Conservation (phyloP, 177 flowering plant genomes). For the Vitis hybrid region DNA sequence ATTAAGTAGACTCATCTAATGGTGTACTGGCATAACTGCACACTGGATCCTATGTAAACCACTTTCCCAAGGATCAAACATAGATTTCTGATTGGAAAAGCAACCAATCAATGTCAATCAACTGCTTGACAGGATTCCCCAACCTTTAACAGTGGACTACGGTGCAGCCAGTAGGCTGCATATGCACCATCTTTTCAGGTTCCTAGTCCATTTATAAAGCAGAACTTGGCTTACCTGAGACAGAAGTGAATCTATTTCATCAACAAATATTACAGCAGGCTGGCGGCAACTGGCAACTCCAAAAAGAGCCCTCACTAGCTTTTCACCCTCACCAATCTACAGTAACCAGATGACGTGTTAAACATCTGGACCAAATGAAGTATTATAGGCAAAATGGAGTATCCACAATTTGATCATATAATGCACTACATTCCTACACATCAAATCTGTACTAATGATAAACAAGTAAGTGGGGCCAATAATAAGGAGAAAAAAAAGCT, state of each 20-base stretch:
- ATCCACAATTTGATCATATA: neutral
- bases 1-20: neutral
- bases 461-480: neutral
- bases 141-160: neutral
- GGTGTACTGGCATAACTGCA: neutral
- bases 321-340: constrained; percentile 99
- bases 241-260: constrained; percentile 97
- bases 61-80: neutral
- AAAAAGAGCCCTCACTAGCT: constrained; percentile 96
- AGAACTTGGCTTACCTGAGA: constrained; percentile 69
- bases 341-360: constrained; percentile 18
- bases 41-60: neutral
- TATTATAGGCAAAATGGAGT: neutral
- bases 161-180: neutral
- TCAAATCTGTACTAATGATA: neutral
- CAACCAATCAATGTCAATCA: neutral
- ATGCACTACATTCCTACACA: neutral
- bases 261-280: constrained; percentile 99
- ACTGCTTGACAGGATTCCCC: neutral
- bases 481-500: neutral
- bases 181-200: neutral
- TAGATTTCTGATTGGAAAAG: neutral
- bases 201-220: neutral
- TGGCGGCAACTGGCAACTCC: constrained; percentile 99
- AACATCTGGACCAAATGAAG: neutral